phyloP scores from a whole-genome alignment of 768 basidiomycete genomes.

The Macrolepiota fuliginosa region DNA sequence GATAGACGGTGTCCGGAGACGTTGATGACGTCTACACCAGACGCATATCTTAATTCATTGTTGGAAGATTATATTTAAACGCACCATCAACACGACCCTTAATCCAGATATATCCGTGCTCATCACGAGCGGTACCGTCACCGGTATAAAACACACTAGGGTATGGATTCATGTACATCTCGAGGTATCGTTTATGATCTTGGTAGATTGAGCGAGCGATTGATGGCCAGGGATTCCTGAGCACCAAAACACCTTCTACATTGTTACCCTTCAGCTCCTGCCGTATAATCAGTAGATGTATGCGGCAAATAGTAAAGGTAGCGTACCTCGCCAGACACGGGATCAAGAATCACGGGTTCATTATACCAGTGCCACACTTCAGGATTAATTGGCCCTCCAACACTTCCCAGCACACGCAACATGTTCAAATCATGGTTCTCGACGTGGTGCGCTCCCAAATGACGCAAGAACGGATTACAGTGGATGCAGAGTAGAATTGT shows the following conservation, averaged over 20 bases:
- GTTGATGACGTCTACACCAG: conserved; percentile 83
- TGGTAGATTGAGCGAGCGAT: conserved; percentile 90
- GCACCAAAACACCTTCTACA: conserved; percentile 88
- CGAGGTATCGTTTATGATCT: conserved; percentile 81
- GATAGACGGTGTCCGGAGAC: conserved; percentile 96
- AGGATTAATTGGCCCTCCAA: conserved; percentile 98
- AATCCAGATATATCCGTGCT: conserved; percentile 98
- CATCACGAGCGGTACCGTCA: conserved; percentile 92
- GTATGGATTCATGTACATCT: conserved; percentile 68
- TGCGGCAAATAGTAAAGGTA: not conserved
- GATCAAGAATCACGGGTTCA: conserved; percentile 94
- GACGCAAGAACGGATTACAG: conserved; percentile 87
- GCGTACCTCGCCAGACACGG: conserved; percentile 62
- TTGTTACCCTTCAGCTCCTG: conserved; percentile 72
- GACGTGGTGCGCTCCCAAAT: conserved; percentile 83
- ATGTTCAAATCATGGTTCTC: conserved; percentile 77
- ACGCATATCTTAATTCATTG: not conserved
- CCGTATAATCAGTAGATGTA: not conserved
- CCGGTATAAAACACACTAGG: conserved; percentile 96
- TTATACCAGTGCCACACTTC: conserved; percentile 99
- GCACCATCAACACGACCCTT: conserved; percentile 92
- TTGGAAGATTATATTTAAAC: too few relatives aligned
- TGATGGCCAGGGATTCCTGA: conserved; percentile 91
- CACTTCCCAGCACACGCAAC: conserved; percentile 85
- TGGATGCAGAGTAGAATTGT: conserved; percentile 94